Base-by-base conservation (phyloP, 257 asterid species). In the Fraxinus pennsylvanica region DNA sequence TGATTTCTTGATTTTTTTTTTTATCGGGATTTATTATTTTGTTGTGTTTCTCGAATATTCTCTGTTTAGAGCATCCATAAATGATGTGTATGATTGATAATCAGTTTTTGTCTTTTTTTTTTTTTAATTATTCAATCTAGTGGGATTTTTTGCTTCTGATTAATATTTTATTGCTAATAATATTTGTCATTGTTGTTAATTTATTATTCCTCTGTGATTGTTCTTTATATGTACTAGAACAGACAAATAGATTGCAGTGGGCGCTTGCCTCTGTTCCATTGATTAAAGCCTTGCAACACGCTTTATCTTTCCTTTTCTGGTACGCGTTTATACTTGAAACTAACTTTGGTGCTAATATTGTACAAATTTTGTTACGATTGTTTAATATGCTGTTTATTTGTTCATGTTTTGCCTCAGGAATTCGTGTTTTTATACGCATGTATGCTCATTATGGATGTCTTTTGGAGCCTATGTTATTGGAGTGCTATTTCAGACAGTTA, bases 381-480 rank as follows among this genome's bases (percentile, higher is more conserved):
- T 36, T 38, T 68, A 22, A 27, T 17, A 1, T 25, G 33, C 32
- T 78, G 10, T 72, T 19, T 15, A 30, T 65, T 71, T 47, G 35
- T 17, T 79, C 54, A 73, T 50, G 6, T 61, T 80, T 52, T 61
- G 38, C 36, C 2, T 43, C 87, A 94, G 98, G 98, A 84, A 88
- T 63, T 88, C 98, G 8, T 94, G 97, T 84, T 86, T 84, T 74
- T 81, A 89, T 70, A 73, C 82, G 13, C 81, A 89, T 9, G 69
- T 86, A 12, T 92, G 98, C 90, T 94, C 98, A 1, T 83, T 94
- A 65, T 92, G 97, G 98, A 82, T 94, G 87, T 92, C 98, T 21
- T 94, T 94, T 54, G 98, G 98, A 68, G 97, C 88, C 33, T 94
- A 91, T 50, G 86, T 94, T 79, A 88, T 87, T 13, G 97, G 98